Conservation (phyloP, 805 yeast species). For the Starmerella bombicola region DNA sequence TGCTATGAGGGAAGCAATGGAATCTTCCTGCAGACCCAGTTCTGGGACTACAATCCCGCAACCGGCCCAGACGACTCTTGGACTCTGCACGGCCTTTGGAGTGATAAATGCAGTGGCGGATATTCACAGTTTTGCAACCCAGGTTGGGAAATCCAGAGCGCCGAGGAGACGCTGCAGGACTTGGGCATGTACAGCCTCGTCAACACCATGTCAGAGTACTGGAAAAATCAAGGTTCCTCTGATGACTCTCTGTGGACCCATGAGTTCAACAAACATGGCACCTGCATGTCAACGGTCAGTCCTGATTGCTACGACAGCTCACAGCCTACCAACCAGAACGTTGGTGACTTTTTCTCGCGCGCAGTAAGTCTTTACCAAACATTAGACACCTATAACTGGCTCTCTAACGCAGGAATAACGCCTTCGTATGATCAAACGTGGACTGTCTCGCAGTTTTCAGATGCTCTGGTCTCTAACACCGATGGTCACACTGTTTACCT, state of each 20-base stretch:
- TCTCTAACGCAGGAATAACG: constrained; percentile 53
- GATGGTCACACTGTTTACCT: constrained; percentile 45
- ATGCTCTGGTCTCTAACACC: constrained; percentile 28
- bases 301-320: constrained; percentile 49
- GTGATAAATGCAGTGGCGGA: constrained; percentile 74
- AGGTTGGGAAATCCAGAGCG: constrained; percentile 42
- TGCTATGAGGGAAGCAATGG: constrained; percentile 87
- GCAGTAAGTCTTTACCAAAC: constrained; percentile 45
- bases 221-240: constrained; percentile 64
- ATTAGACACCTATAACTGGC: constrained; percentile 56
- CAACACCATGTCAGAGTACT: constrained; percentile 42
- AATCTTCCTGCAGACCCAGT: constrained; percentile 68
- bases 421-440: constrained; percentile 52
- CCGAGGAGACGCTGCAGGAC: constrained; percentile 34
- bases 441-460: constrained; percentile 34
- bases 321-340: constrained; percentile 30
- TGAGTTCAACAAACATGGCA: constrained; percentile 89
- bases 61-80: constrained; percentile 58
- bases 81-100: constrained; percentile 83
- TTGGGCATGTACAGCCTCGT: constrained; percentile 39
- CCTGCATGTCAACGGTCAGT: constrained; percentile 71
- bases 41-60: constrained; percentile 79
- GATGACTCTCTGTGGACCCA: constrained; percentile 73
- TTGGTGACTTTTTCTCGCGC: constrained; percentile 57
- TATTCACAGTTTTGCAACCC: constrained; percentile 69